Evolutionary conservation across 352 stramenopile species (phyloP), one percentile per base, ranked within the genome.

Genomic region (Pythium biforme): DNA sequence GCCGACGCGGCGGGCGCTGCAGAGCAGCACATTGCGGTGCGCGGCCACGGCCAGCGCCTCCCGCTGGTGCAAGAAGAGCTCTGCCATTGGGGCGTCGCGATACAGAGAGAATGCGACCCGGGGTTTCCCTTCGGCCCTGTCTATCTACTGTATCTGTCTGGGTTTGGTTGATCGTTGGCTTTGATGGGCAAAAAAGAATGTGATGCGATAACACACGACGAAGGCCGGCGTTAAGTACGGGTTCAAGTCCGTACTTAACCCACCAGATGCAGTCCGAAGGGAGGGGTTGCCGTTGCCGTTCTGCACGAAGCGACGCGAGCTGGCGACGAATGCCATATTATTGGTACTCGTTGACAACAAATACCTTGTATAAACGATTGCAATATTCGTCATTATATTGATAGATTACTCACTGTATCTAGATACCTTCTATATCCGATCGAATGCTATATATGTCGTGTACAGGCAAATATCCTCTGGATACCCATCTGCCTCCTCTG

Each of bases 11-110:
- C 71, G 69, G 23, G 76, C 48, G 5, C 83, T 81, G 62, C 78
- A 88, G 10, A 95, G 45, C 23, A 92, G 54, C 45, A 85, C 77
- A 52, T 86, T 93, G 55, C 77, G 81, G 29, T 61, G 66, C 15
- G 64, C 70, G 48, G 81, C 86, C 22, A 95, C 70, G 31, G 79
- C 80, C 59, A 83, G 73, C 61, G 92, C 76, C 70, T 95, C 86
- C 11, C 65, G 70, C 64, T 94, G 77, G 55, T 95, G 81, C 48
- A 49, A 52, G 15, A 33, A 64, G 31, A 67, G 58, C 37, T 63
- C 62, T 2, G 54, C 31, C 63, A 70, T 68, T 0, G 10, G 29
- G 14, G n/a, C n/a, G 14, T 34, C 4, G 20, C 11, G 10, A 45
- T 23, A n/a, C 6, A 17, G 37, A 43, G 29, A 33, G n/a, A n/a